Conservation (phyloP, 2,329 filamentous ascomycete genomes). For the Arthrobotrys entomopaga region DNA sequence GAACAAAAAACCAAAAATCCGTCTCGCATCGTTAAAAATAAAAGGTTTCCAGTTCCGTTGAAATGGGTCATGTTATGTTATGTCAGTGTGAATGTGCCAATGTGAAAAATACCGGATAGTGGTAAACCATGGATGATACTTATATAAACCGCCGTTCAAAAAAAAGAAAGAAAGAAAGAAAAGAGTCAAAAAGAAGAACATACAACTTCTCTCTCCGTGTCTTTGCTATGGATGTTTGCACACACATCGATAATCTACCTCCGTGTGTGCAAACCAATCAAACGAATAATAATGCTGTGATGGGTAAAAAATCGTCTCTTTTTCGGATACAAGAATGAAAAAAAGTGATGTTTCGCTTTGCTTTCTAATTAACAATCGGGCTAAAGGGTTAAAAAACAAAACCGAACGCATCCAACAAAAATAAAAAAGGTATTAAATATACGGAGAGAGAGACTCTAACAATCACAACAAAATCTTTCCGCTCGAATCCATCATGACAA, state of each 20-base stretch:
- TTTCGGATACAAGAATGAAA: conserved; percentile 8
- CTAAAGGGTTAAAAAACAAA: neutral
- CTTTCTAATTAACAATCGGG: conserved; percentile 17
- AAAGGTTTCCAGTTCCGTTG: neutral
- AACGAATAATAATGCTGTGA: neutral
- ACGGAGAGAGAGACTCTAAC: neutral
- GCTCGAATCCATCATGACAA: too few relatives aligned
- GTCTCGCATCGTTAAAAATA: conserved; percentile 2
- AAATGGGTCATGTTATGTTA: neutral
- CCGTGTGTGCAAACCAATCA: neutral
- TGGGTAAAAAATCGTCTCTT: too few relatives aligned
- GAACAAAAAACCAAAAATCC: conserved; percentile 16
- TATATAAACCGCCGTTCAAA: neutral
- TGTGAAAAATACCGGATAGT: neutral
- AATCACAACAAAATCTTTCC: neutral
- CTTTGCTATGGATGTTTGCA: neutral
- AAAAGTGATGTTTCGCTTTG: conserved; percentile 27
- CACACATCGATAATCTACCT: neutral
- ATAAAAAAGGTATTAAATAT: conserved; percentile 6
- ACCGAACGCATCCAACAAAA: conserved; percentile 5
- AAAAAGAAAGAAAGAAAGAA: neutral
- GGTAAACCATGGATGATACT: neutral
- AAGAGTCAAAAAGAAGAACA: neutral
- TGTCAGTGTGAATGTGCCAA: neutral
- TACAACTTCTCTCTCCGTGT: neutral